Conservation (phyloP, 805 yeast species). For the Starmerella apis region DNA sequence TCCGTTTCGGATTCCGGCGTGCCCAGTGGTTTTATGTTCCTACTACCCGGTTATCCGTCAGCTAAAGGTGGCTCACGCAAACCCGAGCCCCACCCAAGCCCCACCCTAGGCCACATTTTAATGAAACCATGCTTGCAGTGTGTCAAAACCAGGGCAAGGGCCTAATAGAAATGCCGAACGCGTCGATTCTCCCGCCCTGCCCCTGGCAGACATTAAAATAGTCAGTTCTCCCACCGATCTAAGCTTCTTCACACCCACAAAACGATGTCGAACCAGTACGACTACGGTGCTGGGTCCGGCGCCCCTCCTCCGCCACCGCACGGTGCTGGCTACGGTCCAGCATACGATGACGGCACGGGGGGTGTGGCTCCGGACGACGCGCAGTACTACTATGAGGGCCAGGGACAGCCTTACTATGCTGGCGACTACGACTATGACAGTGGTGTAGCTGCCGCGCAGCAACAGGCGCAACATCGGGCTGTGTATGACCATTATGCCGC, state of each 20-base stretch:
- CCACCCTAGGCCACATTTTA: not conserved
- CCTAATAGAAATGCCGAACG: conserved; percentile 3
- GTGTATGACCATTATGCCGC: conserved; percentile 26
- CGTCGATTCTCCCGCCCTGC: conserved; percentile 8
- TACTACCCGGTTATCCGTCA: not conserved
- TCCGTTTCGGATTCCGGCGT: not conserved
- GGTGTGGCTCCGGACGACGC: conserved; percentile 23
- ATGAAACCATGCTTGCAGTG: conserved; percentile 1
- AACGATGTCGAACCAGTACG: conserved; percentile 22
- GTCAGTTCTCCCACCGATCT: conserved; percentile 2
- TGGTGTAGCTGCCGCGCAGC: conserved; percentile 28
- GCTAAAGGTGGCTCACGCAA: conserved; percentile 1
- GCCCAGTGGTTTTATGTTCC: not conserved
- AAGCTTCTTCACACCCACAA: conserved; percentile 1
- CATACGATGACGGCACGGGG: conserved; percentile 22
- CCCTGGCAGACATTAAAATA: conserved; percentile 8
- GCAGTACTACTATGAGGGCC: conserved; percentile 32
- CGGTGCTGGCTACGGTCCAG: conserved; percentile 14
- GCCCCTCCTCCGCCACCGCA: conserved; percentile 15
- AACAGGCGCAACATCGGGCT: conserved; percentile 23
- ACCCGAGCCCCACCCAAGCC: conserved; percentile 9
- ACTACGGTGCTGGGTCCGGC: conserved; percentile 18
- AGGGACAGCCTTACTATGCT: conserved; percentile 25
- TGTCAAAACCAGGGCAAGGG: conserved; percentile 4
- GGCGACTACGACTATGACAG: conserved; percentile 32